Evolutionary conservation across 768 basidiomycete species (phyloP), one percentile per base, ranked within the genome.

Genomic region (Boletus rubropictus): DNA sequence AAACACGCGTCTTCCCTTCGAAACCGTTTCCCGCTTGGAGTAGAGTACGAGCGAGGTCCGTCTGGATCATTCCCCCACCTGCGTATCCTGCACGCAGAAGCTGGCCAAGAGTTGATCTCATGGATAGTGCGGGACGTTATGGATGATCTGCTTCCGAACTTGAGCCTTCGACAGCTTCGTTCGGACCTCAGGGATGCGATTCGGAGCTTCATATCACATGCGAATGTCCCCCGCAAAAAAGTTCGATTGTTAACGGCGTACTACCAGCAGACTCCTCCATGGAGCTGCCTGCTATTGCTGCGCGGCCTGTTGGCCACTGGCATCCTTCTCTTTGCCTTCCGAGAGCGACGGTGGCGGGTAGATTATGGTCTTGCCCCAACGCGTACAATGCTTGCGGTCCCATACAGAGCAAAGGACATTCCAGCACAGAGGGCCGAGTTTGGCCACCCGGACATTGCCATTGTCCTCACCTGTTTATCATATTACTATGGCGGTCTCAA

Each of bases 341-440:
- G 55, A 25, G 62, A 69, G 15, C 66, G 63, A 38, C 68, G 75
- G 10, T 79, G 76, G 75, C 56, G 77, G 25, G 78, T 79, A 0
- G 72, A 79, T 37, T 80, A 75, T 50, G 78, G 78, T 2, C 67
- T 77, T 5, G 72, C 73, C 39, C 54, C 53, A 2, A 50, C 38
- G 6, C 69, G 78, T 4, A 69, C 75, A 1, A 58, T 73, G 51
- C 66, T 79, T 1, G 76, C 77, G 1, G 76, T 79, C 0, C 78
- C 78, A 0, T 79, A 75, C 45, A 64, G 71, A n/a, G 78, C 77
- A 0, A 79, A 77, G 51, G 78, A 79, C 39, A 61, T 70, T 5
- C 77, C 78, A 0, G 62, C 74, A 12, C 49, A 60, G 11, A 62
- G 69, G 24, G 69, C 77, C 31, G 76, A 79, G 39, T 79, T 79